A percentile compares a stretch with the other conserved stretches of the same genome.
These are phyloP conservation scores for Phialemonium atrogriseum DNA, from an alignment of 2,329 filamentous ascomycete genomes.

Conservation along the genomic window DNA sequence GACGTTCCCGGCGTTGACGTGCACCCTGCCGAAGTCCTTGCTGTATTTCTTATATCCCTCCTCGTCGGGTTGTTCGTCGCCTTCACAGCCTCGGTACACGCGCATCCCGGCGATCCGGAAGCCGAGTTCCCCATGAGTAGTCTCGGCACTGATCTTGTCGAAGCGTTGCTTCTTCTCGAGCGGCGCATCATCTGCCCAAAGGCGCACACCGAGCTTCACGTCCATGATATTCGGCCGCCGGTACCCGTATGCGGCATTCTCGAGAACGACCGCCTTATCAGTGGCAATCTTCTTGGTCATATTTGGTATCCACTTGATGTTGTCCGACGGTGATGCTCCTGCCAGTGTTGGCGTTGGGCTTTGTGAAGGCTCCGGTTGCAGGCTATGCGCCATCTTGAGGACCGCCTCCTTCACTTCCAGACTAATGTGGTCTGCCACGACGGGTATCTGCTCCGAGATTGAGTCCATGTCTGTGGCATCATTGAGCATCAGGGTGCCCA, in stretches of 20 bases:
- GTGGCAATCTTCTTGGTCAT: constrained; percentile 60
- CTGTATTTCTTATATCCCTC: constrained; percentile 52
- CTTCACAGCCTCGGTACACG: constrained; percentile 48
- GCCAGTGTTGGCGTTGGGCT: too few relatives aligned
- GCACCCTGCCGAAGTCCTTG: constrained; percentile 51
- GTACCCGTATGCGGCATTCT: constrained; percentile 77
- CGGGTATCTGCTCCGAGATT: constrained; percentile 41
- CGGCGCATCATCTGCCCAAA: constrained; percentile 73
- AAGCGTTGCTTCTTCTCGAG: constrained; percentile 51
- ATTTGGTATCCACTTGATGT: constrained; percentile 37
- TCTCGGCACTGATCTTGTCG: constrained; percentile 48
- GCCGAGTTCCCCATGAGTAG: constrained; percentile 51
- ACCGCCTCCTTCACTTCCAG: constrained; percentile 30
- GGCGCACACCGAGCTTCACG: constrained; percentile 75
- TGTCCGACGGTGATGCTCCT: constrained; percentile 11
- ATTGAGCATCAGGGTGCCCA: constrained; percentile 70
- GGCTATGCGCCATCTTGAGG: constrained; percentile 10
- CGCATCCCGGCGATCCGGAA: constrained; percentile 61
- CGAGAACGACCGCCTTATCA: constrained; percentile 71
- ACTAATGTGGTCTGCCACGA: constrained; percentile 34
- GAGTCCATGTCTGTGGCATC: constrained; percentile 37
- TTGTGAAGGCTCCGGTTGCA: too few relatives aligned
- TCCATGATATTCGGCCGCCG: constrained; percentile 83
- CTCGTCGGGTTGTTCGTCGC: constrained; percentile 41
- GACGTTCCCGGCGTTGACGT: constrained; percentile 46